Evolutionary conservation across 176 grass and related monocot genomes (phyloP).

Genomic region (Aegilops longissima): DNA sequence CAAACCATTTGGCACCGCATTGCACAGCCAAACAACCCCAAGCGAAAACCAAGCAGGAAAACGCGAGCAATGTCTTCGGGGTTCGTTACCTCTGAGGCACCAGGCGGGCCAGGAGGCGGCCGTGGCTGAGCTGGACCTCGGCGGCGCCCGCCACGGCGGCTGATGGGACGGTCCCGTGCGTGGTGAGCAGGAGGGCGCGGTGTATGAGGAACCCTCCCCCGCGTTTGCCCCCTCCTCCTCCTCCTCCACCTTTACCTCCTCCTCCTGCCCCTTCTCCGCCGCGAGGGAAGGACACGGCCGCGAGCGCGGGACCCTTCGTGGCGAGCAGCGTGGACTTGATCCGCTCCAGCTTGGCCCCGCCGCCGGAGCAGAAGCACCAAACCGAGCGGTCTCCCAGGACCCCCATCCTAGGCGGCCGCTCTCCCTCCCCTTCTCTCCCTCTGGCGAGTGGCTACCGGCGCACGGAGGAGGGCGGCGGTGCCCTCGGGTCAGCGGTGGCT

Average conservation of each 20-base stretch:
- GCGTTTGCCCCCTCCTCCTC: constrained; percentile 35
- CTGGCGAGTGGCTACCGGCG: constrained; percentile 15
- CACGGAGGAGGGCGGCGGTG: neutral
- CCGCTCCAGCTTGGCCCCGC: constrained; percentile 73
- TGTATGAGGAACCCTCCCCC: constrained; percentile 87
- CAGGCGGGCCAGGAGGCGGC: constrained; percentile 57
- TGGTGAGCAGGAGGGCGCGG: constrained; percentile 76
- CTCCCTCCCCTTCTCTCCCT: neutral
- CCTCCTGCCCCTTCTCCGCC: neutral
- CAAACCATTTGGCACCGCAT: constrained; percentile 1
- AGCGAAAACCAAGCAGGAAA: neutral
- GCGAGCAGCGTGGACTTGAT: constrained; percentile 68
- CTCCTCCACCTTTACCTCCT: neutral
- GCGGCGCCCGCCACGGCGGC: constrained; percentile 48
- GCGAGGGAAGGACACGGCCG: constrained; percentile 46
- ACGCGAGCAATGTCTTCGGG: neutral
- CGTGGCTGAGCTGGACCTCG: constrained; percentile 65
- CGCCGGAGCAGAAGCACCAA: constrained; percentile 92
- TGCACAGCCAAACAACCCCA: neutral
- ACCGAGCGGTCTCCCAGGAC: constrained; percentile 57
- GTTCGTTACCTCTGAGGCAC: constrained; percentile 66
- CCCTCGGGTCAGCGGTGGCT: neutral
- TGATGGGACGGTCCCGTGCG: constrained; percentile 78
- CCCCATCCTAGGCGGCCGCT: constrained; percentile 53
- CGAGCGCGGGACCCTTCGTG: constrained; percentile 73